Conservation (phyloP, 139 green algal species). For the Microglena sp. region DNA sequence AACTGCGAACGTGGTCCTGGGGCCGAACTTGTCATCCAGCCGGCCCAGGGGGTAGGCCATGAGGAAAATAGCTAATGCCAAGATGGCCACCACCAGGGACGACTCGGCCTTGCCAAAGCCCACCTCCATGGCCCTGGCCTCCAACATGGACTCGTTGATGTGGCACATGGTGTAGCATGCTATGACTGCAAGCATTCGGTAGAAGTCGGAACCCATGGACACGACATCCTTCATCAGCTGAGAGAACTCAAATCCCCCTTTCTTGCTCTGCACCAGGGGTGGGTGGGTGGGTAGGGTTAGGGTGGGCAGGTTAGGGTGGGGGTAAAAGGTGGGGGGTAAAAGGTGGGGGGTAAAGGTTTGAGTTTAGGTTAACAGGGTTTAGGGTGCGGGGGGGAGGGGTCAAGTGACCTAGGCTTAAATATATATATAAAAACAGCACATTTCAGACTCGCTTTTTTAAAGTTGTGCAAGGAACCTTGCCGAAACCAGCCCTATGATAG, state of each 20-base stretch:
- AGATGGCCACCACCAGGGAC: conserved; percentile 37
- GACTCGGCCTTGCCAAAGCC: conserved; percentile 56
- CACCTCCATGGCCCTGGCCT: conserved; percentile 43
- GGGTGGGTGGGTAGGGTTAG: no score
- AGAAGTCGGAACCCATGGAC: conserved; percentile 42
- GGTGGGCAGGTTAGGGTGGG: no score
- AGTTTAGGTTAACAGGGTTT: no score
- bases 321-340: no score
- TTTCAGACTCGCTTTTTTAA: no score
- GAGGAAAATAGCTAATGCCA: conserved; percentile 36
- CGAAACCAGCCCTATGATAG: no score
- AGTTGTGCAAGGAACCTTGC: no score
- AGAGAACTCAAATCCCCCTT: background rate
- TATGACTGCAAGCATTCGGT: conserved; percentile 41
- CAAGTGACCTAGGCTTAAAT: no score
- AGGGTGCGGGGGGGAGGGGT: no score
- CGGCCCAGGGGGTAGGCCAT: conserved; percentile 39
- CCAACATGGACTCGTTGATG: conserved; percentile 42
- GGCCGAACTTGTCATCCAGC: conserved; percentile 44
- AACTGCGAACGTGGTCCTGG: conserved; percentile 36
- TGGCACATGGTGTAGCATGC: conserved; percentile 38
- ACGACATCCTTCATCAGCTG: conserved; percentile 25
- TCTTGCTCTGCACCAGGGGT: no score
- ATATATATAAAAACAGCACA: no score
- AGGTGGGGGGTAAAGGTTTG: no score